Percentiles rank a stretch among this genome's conserved stretches.
Evolutionary conservation across 2,329 filamentous ascomycete genomes (phyloP).

Genomic region (Alternaria novae-zelandiae): DNA sequence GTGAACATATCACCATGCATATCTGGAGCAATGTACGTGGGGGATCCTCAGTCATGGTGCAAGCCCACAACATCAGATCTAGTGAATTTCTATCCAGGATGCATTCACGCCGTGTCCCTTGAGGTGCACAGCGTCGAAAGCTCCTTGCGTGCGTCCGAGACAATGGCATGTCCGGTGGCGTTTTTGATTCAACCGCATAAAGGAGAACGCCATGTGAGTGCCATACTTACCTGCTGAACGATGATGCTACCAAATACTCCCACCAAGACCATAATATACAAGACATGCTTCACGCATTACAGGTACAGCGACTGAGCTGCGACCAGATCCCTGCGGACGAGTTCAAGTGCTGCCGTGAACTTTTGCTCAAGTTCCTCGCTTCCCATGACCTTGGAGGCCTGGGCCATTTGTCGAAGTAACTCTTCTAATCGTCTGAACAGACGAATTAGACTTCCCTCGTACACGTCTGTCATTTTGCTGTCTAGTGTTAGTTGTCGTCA

Average conservation of each 20-base stretch:
- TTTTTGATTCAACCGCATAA: slow-evolving; percentile 17
- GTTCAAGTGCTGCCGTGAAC: slow-evolving; percentile 83
- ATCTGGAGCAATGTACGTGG: not conserved
- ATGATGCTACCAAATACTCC: slow-evolving; percentile 20
- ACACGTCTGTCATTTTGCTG: slow-evolving; percentile 99
- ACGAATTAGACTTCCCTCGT: slow-evolving; percentile 94
- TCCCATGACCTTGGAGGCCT: slow-evolving; percentile 97
- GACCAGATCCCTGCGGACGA: slow-evolving; percentile 92
- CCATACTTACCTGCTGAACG: slow-evolving; percentile 21
- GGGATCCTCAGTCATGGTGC: slow-evolving; percentile 32
- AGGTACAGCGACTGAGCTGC: slow-evolving; percentile 93
- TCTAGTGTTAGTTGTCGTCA: slow-evolving; percentile 1
- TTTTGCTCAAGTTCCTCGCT: slow-evolving; percentile 91
- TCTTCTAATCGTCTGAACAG: slow-evolving; percentile 96
- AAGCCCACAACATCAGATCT: slow-evolving; percentile 28
- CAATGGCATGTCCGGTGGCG: slow-evolving; percentile 20
- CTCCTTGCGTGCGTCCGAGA: slow-evolving; percentile 26
- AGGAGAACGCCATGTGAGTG: slow-evolving; percentile 22
- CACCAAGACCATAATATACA: slow-evolving; percentile 23
- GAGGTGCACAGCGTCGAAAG: slow-evolving; percentile 20
- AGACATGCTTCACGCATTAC: slow-evolving; percentile 23
- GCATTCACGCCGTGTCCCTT: slow-evolving; percentile 19
- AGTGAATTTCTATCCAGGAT: slow-evolving; percentile 40
- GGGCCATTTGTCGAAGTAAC: slow-evolving; percentile 89
- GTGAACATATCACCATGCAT: not conserved